These are phyloP conservation scores for Corchorus olitorius DNA, from an alignment of 345 rosid species.

Conservation along the genomic window DNA sequence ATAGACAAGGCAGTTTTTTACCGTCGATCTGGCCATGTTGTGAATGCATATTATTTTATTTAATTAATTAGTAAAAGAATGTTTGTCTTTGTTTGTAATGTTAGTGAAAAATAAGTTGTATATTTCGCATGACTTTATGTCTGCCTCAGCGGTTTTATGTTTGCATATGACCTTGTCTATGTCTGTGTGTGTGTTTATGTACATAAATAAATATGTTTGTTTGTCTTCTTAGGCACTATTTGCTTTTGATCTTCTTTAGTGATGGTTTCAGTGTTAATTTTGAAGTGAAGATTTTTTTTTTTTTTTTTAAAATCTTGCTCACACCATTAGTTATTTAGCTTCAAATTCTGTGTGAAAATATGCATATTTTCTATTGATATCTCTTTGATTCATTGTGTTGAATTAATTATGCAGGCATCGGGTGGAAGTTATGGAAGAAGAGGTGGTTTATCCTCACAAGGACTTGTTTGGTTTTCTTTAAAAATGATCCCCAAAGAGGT, in stretches of 20 bases:
- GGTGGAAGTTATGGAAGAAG: conserved; percentile 99
- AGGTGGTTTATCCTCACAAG: conserved; percentile 99
- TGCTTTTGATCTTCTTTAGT: background rate
- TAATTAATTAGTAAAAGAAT: conserved; percentile 6
- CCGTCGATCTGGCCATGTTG: background rate
- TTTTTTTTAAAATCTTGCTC: conserved; percentile 7
- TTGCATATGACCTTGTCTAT: no score
- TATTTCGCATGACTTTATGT: conserved; percentile 1
- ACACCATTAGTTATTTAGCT: background rate
- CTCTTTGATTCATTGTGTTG: background rate
- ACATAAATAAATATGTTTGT: background rate
- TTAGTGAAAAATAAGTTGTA: background rate
- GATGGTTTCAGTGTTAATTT: background rate
- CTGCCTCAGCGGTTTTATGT: background rate
- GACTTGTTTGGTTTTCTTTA: conserved; percentile 95
- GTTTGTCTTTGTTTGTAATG: background rate
- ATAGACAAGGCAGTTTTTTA: background rate
- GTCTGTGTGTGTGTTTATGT: background rate
- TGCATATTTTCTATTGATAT: background rate
- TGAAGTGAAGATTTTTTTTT: conserved; percentile 17
- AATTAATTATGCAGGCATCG: conserved; percentile 73
- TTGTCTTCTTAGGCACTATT: background rate
- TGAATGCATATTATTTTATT: background rate
- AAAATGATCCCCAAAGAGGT: conserved; percentile 92
- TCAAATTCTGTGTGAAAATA: background rate